Evolutionary conservation across 192 early-diverging fungal species (phyloP).

Genomic region (Linnemannia hyalina): DNA sequence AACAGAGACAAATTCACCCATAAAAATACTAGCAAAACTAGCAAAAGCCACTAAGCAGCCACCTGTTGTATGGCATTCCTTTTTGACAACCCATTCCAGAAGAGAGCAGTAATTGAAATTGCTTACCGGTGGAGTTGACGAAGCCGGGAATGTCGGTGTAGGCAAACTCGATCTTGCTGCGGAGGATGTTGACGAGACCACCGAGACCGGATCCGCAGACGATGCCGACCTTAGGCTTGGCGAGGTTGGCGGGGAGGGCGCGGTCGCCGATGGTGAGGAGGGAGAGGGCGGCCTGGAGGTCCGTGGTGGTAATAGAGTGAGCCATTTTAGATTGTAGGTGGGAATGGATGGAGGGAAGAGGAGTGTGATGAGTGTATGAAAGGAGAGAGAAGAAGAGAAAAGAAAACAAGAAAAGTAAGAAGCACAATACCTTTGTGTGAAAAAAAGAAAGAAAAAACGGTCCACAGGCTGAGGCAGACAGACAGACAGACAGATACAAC

Average conservation of each 20-base stretch:
- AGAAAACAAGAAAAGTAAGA: not conserved
- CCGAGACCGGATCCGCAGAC: slow-evolving; percentile 90
- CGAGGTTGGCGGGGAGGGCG: slow-evolving; percentile 47
- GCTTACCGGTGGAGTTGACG: slow-evolving; percentile 77
- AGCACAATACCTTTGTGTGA: not conserved
- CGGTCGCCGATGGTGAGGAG: slow-evolving; percentile 47
- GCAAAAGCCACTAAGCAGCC: no score
- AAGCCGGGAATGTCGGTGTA: slow-evolving; percentile 91
- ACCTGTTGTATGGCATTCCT: no score
- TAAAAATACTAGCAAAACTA: no score
- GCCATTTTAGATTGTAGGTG: slow-evolving; percentile 25
- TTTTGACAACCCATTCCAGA: no score
- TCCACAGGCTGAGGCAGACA: not conserved
- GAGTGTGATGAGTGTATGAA: not conserved
- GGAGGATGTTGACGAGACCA: slow-evolving; percentile 79
- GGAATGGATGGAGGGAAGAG: not conserved
- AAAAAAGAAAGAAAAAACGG: not conserved
- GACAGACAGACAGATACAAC: no score
- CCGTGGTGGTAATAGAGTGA: slow-evolving; percentile 49
- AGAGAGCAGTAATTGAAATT: slow-evolving; percentile 13
- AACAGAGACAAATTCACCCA: no score
- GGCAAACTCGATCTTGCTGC: slow-evolving; percentile 70
- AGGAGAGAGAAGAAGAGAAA: slow-evolving; percentile 5
- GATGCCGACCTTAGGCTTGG: slow-evolving; percentile 77
- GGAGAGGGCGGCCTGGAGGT: slow-evolving; percentile 43